Percentiles rank a stretch among this genome's conserved stretches.
These are phyloP conservation scores for Fusarium metavorans DNA, from an alignment of 2,329 filamentous ascomycete genomes.

Conservation along the genomic window DNA sequence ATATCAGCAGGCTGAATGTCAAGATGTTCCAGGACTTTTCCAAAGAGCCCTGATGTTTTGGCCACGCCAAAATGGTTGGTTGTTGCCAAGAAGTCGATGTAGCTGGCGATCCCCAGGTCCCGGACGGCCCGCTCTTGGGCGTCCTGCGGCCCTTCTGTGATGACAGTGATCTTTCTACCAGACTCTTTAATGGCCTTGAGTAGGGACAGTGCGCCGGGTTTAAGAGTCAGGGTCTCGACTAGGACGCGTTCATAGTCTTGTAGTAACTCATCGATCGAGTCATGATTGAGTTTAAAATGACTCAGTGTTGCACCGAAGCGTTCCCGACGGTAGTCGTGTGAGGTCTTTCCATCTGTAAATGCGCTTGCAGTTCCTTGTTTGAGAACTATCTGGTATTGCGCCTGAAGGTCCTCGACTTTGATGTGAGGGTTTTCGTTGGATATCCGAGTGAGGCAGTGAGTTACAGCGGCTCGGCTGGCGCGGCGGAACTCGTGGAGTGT, in stretches of 20 bases:
- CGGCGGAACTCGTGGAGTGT: conserved; percentile 60
- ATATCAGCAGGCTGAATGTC: conserved; percentile 42
- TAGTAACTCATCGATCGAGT: conserved; percentile 37
- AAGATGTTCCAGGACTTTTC: conserved; percentile 43
- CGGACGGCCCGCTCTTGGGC: conserved; percentile 57
- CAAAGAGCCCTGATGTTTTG: conserved; percentile 46
- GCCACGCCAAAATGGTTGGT: conserved; percentile 47
- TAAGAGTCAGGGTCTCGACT: conserved; percentile 46
- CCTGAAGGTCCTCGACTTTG: conserved; percentile 26
- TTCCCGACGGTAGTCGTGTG: conserved; percentile 56
- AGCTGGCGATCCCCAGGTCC: conserved; percentile 36
- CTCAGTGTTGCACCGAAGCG: conserved; percentile 51
- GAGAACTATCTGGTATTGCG: conserved; percentile 51
- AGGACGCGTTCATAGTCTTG: conserved; percentile 48
- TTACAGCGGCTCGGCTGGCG: conserved; percentile 53
- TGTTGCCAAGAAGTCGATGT: conserved; percentile 49
- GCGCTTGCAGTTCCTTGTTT: conserved; percentile 50
- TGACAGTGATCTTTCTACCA: conserved; percentile 55
- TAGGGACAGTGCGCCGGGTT: conserved; percentile 52
- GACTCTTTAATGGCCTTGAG: conserved; percentile 48
- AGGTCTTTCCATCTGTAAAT: conserved; percentile 59
- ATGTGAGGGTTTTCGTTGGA: not conserved
- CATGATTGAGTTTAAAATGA: conserved; percentile 38
- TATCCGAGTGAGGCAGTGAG: conserved; percentile 48
- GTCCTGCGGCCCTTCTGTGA: conserved; percentile 62